A percentile compares a stretch with the other conserved stretches of the same genome.
phyloP scores from a whole-genome alignment of 2,329 filamentous ascomycete genomes.

The Chaetoscypha palmicola region DNA sequence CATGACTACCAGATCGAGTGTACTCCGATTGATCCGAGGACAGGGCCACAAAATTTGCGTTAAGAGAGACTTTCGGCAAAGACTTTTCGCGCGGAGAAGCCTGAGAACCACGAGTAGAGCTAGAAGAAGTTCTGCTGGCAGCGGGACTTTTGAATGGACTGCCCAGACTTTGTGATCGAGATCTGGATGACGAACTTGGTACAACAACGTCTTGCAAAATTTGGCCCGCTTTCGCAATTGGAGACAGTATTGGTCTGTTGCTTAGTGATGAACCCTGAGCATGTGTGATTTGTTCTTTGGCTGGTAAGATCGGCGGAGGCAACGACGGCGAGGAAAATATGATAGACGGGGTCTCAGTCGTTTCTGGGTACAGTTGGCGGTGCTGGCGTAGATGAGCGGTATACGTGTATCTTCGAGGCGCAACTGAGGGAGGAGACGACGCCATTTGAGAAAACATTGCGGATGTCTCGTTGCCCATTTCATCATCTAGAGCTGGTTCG shows the following conservation, averaged over 20 bases:
- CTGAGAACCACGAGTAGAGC: conserved; percentile 14
- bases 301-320: conserved; percentile 24
- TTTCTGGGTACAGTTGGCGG: conserved; percentile 19
- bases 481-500: no score
- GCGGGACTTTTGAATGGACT: conserved; percentile 31
- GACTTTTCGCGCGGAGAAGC: conserved; percentile 12
- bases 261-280: conserved; percentile 10
- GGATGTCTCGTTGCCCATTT: conserved; percentile 15
- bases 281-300: conserved; percentile 11
- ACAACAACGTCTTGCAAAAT: conserved; percentile 29
- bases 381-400: conserved; percentile 26
- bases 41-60: conserved; percentile 13
- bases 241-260: conserved; percentile 23
- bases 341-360: conserved; percentile 28
- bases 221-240: conserved; percentile 28
- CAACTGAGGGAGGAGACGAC: conserved; percentile 29
- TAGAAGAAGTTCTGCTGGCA: conserved; percentile 22
- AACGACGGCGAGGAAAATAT: conserved; percentile 30
- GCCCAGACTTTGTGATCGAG: conserved; percentile 28
- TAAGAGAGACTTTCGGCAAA: conserved; percentile 21
- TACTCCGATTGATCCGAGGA: conserved; percentile 11
- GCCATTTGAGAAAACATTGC: conserved; percentile 22
- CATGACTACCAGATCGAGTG: conserved; percentile 13
- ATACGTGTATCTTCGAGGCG: conserved; percentile 26
- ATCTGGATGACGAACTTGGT: conserved; percentile 26